phyloP scores from a whole-genome alignment of 768 basidiomycete genomes.

The Mrakia blollopis region DNA sequence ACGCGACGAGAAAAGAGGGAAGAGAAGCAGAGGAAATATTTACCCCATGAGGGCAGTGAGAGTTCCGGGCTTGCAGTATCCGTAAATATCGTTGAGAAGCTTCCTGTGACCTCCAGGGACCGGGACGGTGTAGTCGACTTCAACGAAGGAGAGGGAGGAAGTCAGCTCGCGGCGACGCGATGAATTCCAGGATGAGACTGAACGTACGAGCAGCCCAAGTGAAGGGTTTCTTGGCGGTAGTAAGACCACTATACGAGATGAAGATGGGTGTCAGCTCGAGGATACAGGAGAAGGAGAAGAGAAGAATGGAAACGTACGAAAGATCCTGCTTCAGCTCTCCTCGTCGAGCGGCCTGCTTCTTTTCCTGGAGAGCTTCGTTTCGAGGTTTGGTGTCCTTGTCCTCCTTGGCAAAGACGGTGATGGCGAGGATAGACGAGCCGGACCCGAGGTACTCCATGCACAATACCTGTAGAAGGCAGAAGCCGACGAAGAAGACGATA shows the following conservation, averaged over 20 bases:
- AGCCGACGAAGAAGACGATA: constrained; percentile 39
- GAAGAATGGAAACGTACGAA: neutral
- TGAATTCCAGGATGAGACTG: too few species aligned
- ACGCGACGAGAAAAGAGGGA: too few species aligned
- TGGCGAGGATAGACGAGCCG: constrained; percentile 22
- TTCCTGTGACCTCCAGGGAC: constrained; percentile 38
- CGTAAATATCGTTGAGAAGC: constrained; percentile 68
- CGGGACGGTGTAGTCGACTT: constrained; percentile 39
- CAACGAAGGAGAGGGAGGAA: too few species aligned
- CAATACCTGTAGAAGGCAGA: constrained; percentile 35
- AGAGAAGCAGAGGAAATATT: too few species aligned
- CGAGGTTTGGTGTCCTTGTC: constrained; percentile 38
- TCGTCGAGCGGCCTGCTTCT: constrained; percentile 35
- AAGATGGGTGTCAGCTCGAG: too few species aligned
- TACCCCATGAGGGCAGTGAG: constrained; percentile 74
- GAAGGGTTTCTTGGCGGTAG: constrained; percentile 38
- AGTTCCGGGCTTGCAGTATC: constrained; percentile 76
- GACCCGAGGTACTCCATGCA: constrained; percentile 39
- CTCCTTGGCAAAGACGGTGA: constrained; percentile 40
- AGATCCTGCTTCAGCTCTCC: constrained; percentile 34
- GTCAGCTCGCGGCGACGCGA: too few species aligned
- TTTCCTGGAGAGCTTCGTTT: constrained; percentile 37
- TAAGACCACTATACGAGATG: neutral
- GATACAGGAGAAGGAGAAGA: too few species aligned
- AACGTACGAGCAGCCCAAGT: constrained; percentile 41